Conservation (phyloP, 2,329 filamentous ascomycete genomes). For the Cladophialophora yegresii region DNA sequence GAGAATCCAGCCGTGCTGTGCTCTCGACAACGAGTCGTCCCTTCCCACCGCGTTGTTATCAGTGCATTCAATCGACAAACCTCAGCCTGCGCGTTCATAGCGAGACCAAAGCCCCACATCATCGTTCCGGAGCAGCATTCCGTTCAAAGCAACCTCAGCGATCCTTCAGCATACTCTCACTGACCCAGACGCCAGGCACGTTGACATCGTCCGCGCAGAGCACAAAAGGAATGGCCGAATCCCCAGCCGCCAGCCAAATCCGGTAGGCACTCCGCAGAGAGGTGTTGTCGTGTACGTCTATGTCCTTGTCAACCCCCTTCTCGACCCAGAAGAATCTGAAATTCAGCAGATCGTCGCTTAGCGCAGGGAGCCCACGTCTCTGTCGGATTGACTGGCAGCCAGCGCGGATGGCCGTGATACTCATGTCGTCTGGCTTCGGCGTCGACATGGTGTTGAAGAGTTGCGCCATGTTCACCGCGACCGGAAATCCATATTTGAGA, state of each 20-base stretch:
- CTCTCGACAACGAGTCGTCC: neutral
- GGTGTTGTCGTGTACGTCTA: neutral
- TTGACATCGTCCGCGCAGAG: neutral
- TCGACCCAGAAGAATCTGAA: constrained; percentile 3
- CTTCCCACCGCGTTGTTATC: neutral
- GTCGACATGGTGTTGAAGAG: neutral
- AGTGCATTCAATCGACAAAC: neutral
- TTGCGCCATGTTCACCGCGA: neutral
- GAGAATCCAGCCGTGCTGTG: neutral
- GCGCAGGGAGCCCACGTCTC: neutral
- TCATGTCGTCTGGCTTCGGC: neutral
- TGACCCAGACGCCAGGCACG: neutral
- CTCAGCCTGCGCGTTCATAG: neutral
- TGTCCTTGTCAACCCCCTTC: neutral
- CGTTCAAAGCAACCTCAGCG: neutral
- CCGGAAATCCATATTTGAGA: neutral
- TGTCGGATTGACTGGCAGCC: neutral
- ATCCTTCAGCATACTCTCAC: neutral
- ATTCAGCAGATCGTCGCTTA: neutral
- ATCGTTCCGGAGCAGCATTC: neutral
- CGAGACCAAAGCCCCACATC: neutral
- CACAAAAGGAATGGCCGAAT: constrained; percentile 2
- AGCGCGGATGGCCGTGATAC: neutral
- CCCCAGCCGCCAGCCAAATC: neutral
- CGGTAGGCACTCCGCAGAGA: neutral